Evolutionary conservation across 306 rosid genomes (phyloP), one percentile per base, ranked within the genome.

Genomic region (Amphicarpaea edgeworthii): DNA sequence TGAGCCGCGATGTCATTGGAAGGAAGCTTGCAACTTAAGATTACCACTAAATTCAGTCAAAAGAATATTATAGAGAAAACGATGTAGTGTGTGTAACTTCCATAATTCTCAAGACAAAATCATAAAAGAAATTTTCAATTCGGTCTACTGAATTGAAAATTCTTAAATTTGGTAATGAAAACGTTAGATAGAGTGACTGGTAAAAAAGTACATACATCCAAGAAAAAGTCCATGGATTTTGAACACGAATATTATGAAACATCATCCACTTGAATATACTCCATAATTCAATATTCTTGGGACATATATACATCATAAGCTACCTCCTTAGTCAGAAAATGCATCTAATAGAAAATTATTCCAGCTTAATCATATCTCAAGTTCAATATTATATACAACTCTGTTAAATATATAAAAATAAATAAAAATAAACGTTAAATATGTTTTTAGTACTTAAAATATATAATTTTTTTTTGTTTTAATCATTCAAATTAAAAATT

Each of bases 41-140:
- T 3, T 43, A 12, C 53, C 54, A 47, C 21, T 47, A 47, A 47
- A 47, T 47, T 15, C 21, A 15, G 54, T 47, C 54, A 47, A 47
- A 47, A 47, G 54, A 47, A 47, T 30, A 30, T 4, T 2, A n/a
- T 47, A 47, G 19, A 47, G 9, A 47, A n/a, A 47, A 47, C 8
- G 3, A n/a, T 47, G 21, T 47, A n/a, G 1, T 47, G 54, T 16
- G 1, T 47, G 54, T 16, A 16, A 49, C 55, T 49, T 49, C 23
- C 55, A 16, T 49, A 16, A 49, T 49, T 54, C n/a, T 54, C 61
- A 20, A 54, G n/a, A 54, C 61, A 21, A 54, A 54, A 54, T 10
- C 21, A 54, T 21, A 54, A 54, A 17, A 53, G 4, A 51, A 50
- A 12, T 17, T 7, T 19, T 51, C 59, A 51, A 19, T 51, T 8